Evolutionary conservation across 164 flowering plant species (phyloP).

Genomic region (Magnolia kwangsiensis): DNA sequence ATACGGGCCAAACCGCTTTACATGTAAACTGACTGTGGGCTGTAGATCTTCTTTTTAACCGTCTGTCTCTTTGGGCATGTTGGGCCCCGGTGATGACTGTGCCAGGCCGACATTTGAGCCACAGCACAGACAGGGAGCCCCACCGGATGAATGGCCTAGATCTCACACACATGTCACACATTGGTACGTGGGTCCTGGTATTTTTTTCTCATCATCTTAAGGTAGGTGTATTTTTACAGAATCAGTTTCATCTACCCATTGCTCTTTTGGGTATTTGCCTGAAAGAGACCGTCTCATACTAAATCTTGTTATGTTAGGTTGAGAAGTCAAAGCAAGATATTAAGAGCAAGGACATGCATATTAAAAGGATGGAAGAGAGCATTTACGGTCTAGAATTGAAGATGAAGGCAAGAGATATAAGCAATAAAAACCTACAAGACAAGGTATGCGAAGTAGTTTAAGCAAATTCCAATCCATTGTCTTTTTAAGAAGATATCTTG

Average conservation of each 20-base stretch:
- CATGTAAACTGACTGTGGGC: too few relatives aligned
- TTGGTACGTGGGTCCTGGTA: not conserved
- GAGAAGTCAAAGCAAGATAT: conserved; percentile 79
- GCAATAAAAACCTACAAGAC: conserved; percentile 68
- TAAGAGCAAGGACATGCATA: conserved; percentile 68
- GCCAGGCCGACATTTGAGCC: too few relatives aligned
- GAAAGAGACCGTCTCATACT: not conserved
- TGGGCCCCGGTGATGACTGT: too few relatives aligned
- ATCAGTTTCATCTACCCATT: not conserved
- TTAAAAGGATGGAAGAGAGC: conserved; percentile 81
- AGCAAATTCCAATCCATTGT: not conserved
- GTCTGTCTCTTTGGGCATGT: too few relatives aligned
- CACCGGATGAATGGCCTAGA: too few relatives aligned
- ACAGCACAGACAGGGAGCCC: too few relatives aligned
- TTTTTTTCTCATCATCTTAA: not conserved
- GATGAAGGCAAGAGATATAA: conserved; percentile 67
- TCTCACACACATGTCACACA: too few relatives aligned
- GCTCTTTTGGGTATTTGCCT: not conserved
- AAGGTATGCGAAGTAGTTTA: conserved; percentile 43
- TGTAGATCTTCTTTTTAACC: too few relatives aligned
- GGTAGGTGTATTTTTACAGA: not conserved
- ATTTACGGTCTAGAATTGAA: conserved; percentile 56
- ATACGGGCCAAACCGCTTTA: too few relatives aligned
- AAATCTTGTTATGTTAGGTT: conserved; percentile 33
- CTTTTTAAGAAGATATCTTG: not conserved